Evolutionary conservation across 805 yeast genomes (phyloP).

Genomic region (Wickerhamomyces bovis): DNA sequence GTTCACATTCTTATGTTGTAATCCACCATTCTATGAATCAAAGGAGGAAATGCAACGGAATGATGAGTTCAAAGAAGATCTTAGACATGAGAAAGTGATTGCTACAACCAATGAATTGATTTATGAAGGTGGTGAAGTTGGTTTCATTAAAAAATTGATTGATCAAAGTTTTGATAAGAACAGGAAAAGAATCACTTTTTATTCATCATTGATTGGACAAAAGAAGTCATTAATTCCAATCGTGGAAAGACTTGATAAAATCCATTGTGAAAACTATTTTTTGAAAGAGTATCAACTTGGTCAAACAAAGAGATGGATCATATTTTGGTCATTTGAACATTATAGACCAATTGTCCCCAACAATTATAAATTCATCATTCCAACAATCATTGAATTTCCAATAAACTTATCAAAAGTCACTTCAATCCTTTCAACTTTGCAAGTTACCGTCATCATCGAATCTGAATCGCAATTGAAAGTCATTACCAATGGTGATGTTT

Average conservation of each 20-base stretch:
- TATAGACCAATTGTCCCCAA: slow-evolving; percentile 10
- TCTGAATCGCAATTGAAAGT: background rate
- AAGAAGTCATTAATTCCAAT: slow-evolving; percentile 11
- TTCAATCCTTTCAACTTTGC: background rate
- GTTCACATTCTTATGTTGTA: slow-evolving; percentile 36
- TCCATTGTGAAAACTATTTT: slow-evolving; percentile 10
- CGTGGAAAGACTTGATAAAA: slow-evolving; percentile 1
- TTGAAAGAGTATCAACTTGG: slow-evolving; percentile 19
- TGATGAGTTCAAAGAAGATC: slow-evolving; percentile 19
- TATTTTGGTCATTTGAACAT: slow-evolving; percentile 19
- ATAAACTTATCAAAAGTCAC: slow-evolving; percentile 8
- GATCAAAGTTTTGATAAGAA: slow-evolving; percentile 22
- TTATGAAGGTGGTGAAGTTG: slow-evolving; percentile 41
- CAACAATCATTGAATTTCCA: slow-evolving; percentile 12
- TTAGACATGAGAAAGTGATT: slow-evolving; percentile 19
- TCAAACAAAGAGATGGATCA: slow-evolving; percentile 20
- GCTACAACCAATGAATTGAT: slow-evolving; percentile 35
- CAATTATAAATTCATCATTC: slow-evolving; percentile 1
- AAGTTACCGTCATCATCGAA: too few species aligned
- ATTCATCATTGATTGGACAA: slow-evolving; percentile 34
- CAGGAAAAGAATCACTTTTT: slow-evolving; percentile 36
- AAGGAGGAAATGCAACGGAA: slow-evolving; percentile 26
- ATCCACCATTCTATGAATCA: slow-evolving; percentile 47
- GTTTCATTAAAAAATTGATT: slow-evolving; percentile 33
- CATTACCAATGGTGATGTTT: slow-evolving; percentile 15